Conservation (phyloP, 169 alveolate species). For the Cryptosporidium felis region DNA sequence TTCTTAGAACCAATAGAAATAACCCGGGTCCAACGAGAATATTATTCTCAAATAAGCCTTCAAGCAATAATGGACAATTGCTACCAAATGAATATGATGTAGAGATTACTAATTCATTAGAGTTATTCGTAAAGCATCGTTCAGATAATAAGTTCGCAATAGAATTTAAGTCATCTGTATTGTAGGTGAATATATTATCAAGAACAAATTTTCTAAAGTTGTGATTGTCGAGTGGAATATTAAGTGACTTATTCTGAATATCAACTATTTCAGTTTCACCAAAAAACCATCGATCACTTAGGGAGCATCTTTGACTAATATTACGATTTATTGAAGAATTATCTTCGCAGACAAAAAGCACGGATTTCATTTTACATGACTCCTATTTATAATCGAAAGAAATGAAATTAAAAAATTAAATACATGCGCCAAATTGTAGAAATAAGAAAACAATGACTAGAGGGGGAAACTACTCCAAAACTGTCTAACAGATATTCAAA, state of each 20-base stretch:
- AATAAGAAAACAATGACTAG: background rate
- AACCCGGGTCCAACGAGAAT: conserved; percentile 47
- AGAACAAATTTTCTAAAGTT: conserved; percentile 38
- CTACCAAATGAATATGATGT: conserved; percentile 59
- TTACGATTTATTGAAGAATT: background rate
- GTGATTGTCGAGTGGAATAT: conserved; percentile 53
- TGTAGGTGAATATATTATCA: conserved; percentile 32
- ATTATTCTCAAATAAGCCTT: conserved; percentile 39
- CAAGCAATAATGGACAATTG: conserved; percentile 54
- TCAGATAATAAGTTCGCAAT: background rate
- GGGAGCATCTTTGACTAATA: background rate
- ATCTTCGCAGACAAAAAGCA: conserved; percentile 41
- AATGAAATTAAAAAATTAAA: background rate
- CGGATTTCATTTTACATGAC: conserved; percentile 42
- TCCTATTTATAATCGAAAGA: background rate
- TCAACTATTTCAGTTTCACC: conserved; percentile 49
- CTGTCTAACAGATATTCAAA: background rate
- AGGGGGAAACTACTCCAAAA: background rate
- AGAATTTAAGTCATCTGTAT: background rate
- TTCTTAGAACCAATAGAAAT: conserved; percentile 7
- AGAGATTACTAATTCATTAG: conserved; percentile 19
- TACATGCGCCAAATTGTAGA: conserved; percentile 60
- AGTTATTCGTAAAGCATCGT: background rate
- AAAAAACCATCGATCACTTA: conserved; percentile 44
- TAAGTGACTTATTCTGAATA: background rate